These are phyloP conservation scores for Aspergillus biplanus DNA, from an alignment of 495 filamentous ascomycete species.

Conservation along the genomic window DNA sequence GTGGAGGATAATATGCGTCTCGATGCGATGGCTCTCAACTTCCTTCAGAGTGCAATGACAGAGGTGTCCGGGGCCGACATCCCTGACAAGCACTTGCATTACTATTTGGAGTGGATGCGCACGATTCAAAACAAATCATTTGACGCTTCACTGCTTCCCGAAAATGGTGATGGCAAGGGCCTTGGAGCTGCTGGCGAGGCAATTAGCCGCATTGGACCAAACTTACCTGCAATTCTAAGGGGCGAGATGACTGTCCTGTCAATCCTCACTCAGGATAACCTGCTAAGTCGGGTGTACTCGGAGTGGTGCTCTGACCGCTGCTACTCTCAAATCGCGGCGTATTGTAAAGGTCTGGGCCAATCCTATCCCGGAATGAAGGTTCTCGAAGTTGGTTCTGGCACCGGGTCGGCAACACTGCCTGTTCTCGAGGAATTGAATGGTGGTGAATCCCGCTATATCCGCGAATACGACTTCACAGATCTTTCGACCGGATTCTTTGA, in stretches of 20 bases:
- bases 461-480: slow-evolving; percentile 13
- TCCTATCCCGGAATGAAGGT: slow-evolving; percentile 14
- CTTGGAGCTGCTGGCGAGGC: slow-evolving; percentile 13
- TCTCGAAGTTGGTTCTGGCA: slow-evolving; percentile 17
- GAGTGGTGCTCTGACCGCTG: slow-evolving; percentile 9
- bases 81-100: slow-evolving; percentile 3
- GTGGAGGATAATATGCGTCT: slow-evolving; percentile 5
- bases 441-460: neutral
- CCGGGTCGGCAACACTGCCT: slow-evolving; percentile 9
- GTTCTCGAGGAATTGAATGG: slow-evolving; percentile 16
- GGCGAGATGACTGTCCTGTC: slow-evolving; percentile 13
- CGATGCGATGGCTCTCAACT: slow-evolving; percentile 2
- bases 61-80: slow-evolving; percentile 10
- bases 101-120: slow-evolving; percentile 17
- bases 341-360: slow-evolving; percentile 11
- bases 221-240: slow-evolving; percentile 7
- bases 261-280: slow-evolving; percentile 11
- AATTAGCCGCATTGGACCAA: slow-evolving; percentile 9
- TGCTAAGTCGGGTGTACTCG: slow-evolving; percentile 10
- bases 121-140: neutral
- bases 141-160: slow-evolving; percentile 9
- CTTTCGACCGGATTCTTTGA: slow-evolving; percentile 20
- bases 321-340: slow-evolving; percentile 15
- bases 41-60: slow-evolving; percentile 5
- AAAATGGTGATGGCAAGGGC: slow-evolving; percentile 6